Base-by-base conservation (phyloP, 176 grass and related monocot genomes). In the Alopecurus myosuroides region DNA sequence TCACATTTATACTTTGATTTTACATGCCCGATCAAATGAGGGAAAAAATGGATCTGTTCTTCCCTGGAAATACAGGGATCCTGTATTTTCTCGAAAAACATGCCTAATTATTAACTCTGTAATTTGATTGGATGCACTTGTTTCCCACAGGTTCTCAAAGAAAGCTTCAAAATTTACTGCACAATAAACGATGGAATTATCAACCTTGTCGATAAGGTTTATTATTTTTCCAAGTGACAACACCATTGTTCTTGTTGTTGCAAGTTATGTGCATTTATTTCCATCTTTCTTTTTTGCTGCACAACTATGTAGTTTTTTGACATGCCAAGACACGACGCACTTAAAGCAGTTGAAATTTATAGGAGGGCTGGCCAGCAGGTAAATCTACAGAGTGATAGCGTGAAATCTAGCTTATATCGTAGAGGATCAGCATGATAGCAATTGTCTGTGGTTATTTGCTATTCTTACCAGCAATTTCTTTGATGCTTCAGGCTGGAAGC, bases 151-250 rank as follows among this genome's bases (percentile, higher is more conserved):
- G 93, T 98, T 77, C 85, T 98, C 36, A 98, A 98, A 81, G 95
- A 98, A 86, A 98, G 95, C 80, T 98, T 98, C 81, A 95, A 95
- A 90, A 98, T 98, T 67, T 98, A 98, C 64, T 98, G 95, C 86
- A 80, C 95, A 28, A 93, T 98, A 77, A 98, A 98, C 58, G 95
- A 95, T 85, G 95, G 95, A 87, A 98, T 98, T 69, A 98, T 98
- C 87, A 98, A 98, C 85, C 95, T 98, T 92, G 91, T 98, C 63
- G 95, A 98, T 74, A 98, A 98, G 92, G 95, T 98, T 86, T 57
- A 51, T 42, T 52, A 22, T 39, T 74, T 39, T 80, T 48, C 13
- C 19, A 42, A 82, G 11, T 50, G 33, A 19, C 30, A 55, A 6
- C 18, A 78, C 72, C 15, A 46, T 82, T 90, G 90, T 53, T 44